Evolutionary conservation across 1,284 basidiomycete genomes (phyloP).

Genomic region (Fomitopsis palustris): DNA sequence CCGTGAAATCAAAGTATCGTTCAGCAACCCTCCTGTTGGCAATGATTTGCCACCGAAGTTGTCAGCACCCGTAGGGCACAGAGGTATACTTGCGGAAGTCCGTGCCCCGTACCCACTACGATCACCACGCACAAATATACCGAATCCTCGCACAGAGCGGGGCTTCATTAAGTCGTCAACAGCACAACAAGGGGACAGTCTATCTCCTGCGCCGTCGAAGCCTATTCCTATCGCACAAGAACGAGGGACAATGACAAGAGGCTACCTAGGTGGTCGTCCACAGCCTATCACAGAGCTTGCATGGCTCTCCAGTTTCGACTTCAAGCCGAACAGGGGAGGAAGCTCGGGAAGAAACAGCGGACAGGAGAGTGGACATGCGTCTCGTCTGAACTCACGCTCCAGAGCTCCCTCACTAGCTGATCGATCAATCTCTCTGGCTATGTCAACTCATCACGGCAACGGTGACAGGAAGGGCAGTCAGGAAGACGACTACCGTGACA

Average conservation of each 20-base stretch:
- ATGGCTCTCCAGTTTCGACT: conserved; percentile 72
- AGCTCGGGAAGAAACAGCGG: conserved; percentile 53
- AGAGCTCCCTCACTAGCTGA: conserved; percentile 19
- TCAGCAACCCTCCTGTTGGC: conserved; percentile 29
- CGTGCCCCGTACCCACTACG: conserved; percentile 47
- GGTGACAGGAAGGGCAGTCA: conserved; percentile 41
- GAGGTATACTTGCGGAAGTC: conserved; percentile 66
- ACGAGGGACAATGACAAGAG: conserved; percentile 54
- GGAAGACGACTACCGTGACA: conserved; percentile 38
- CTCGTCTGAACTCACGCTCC: conserved; percentile 25
- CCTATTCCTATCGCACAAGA: conserved; percentile 16
- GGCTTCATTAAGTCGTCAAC: background rate
- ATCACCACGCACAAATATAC: background rate
- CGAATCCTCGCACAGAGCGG: background rate
- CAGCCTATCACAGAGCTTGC: conserved; percentile 58
- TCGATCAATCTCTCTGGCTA: conserved; percentile 11
- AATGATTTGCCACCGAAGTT: conserved; percentile 35
- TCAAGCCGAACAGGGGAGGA: conserved; percentile 45
- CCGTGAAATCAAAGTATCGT: conserved; percentile 26
- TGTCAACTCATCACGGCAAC: conserved; percentile 22
- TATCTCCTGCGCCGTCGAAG: conserved; percentile 5
- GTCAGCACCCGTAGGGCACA: conserved; percentile 65
- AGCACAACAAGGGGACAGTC: background rate
- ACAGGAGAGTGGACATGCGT: conserved; percentile 39
- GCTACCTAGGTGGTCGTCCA: conserved; percentile 48